Base-by-base conservation (phyloP, 495 filamentous ascomycete genomes). In the Pseudevernia furfuracea region DNA sequence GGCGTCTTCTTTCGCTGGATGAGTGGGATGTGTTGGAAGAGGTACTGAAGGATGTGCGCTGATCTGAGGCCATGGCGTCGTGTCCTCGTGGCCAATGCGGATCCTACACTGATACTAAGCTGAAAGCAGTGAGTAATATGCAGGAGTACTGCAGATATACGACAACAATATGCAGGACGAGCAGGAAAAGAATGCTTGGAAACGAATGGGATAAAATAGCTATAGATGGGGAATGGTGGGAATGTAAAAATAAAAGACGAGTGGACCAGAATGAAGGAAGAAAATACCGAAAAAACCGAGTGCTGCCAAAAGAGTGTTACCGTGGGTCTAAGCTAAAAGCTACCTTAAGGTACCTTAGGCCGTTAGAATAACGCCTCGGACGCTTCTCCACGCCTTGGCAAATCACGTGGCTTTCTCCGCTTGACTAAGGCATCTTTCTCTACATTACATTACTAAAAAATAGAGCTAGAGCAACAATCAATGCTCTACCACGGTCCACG, bases 11-110 rank as follows among this genome's bases (percentile, higher is more conserved):
- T 34, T 55, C 62, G 36, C 62, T 59, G 23, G 30, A 55, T n/a
- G 52, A 55, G 30, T 36, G 48, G 8, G 63, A 46, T 28, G 63
- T 65, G 39, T 30, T 62, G 15, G 53, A 57, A 5, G 64, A 61
- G 59, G 49, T 36, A 17, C 49, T 46, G 34, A 58, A 52, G 4
- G 52, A 62, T 0, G 49, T 25, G 0, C 15, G 32, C 17, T 17
- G 59, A 4, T 57, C 59, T 9, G 38, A 19, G 53, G 56, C 61
- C 43, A 44, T 41, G 10, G 21, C 61, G 41, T 32, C 3, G n/a
- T n/a, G n/a, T n/a, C n/a, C n/a, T n/a, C n/a, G n/a, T n/a, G n/a
- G n/a, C n/a, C n/a, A n/a, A n/a, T n/a, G n/a, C n/a, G 12, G 10
- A 28, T n/a, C 32, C 41, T 21, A 15, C 48, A 39, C 39, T 25